Percentiles rank a stretch among this genome's conserved stretches.
Conservation (phyloP, 345 rosid genomes). For the Punica granatum region DNA sequence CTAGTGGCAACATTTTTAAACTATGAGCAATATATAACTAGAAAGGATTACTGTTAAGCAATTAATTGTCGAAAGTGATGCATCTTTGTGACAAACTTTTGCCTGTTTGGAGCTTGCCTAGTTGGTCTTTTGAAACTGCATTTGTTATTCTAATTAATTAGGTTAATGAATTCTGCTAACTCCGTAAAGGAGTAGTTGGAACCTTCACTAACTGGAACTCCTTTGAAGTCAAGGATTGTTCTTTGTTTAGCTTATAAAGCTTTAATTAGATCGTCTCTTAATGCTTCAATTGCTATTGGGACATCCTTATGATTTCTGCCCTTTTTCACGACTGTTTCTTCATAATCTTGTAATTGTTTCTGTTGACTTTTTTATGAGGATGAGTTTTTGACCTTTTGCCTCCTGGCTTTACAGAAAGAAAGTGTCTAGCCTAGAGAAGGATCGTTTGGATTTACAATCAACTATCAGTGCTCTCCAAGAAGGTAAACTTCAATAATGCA, state of each 20-base stretch:
- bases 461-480: constrained; percentile 90
- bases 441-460: constrained; percentile 76
- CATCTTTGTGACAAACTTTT: too few species aligned
- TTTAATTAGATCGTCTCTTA: too few species aligned
- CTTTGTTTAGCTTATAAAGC: too few species aligned
- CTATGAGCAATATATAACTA: too few species aligned
- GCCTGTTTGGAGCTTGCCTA: too few species aligned
- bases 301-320: neutral
- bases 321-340: neutral
- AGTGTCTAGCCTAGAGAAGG: constrained; percentile 75
- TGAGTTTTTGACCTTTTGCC: neutral
- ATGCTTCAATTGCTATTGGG: neutral
- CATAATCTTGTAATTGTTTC: neutral
- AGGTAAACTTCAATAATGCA: constrained; percentile 30
- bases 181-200: neutral
- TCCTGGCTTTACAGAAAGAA: constrained; percentile 58
- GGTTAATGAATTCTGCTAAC: neutral
- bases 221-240: neutral
- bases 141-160: too few species aligned
- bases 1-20: too few species aligned
- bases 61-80: too few species aligned
- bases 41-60: too few species aligned
- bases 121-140: too few species aligned
- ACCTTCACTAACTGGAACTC: neutral
- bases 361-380: neutral